phyloP scores from a whole-genome alignment of 495 filamentous ascomycete genomes.

The Hypoxylon lienhwacheense region DNA sequence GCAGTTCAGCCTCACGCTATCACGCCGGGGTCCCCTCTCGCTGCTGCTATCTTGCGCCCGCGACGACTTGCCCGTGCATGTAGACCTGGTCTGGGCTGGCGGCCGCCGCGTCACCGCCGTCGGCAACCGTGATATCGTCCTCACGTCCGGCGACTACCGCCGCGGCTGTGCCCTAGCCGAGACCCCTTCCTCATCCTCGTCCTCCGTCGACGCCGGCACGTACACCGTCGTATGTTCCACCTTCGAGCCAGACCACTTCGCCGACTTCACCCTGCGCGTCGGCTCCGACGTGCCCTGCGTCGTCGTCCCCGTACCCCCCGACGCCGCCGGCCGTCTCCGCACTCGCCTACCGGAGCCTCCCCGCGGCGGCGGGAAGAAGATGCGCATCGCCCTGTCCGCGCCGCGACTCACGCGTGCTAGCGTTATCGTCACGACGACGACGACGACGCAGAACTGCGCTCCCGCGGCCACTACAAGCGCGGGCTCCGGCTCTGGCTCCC shows the following conservation, averaged over 20 bases:
- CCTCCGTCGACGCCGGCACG: slow-evolving; percentile 60
- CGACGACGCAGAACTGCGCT: background rate
- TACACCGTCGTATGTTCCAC: slow-evolving; percentile 90
- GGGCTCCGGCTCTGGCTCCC: slow-evolving; percentile 34
- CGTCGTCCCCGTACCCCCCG: slow-evolving; percentile 60
- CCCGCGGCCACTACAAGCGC: slow-evolving; percentile 15
- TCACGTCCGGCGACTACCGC: slow-evolving; percentile 80
- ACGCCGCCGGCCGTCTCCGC: slow-evolving; percentile 68
- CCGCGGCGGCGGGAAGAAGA: slow-evolving; percentile 41
- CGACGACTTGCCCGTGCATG: slow-evolving; percentile 69
- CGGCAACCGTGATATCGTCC: slow-evolving; percentile 73
- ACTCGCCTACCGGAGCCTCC: slow-evolving; percentile 47
- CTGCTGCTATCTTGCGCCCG: slow-evolving; percentile 69
- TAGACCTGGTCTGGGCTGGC: slow-evolving; percentile 77
- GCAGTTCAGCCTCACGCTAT: slow-evolving; percentile 71
- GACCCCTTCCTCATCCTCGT: no score
- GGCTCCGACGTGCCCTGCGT: slow-evolving; percentile 58
- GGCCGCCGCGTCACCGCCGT: slow-evolving; percentile 70
- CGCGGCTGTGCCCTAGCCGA: slow-evolving; percentile 73
- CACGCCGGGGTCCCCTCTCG: slow-evolving; percentile 58
- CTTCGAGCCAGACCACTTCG: slow-evolving; percentile 76
- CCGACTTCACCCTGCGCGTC: slow-evolving; percentile 73
- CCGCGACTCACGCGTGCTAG: slow-evolving; percentile 60
- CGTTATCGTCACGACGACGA: slow-evolving; percentile 47
- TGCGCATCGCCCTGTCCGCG: slow-evolving; percentile 56